A percentile compares a stretch with the other conserved stretches of the same genome.
phyloP scores from a whole-genome alignment of 2,329 filamentous ascomycete species.

The Nigrospora sphaerica region DNA sequence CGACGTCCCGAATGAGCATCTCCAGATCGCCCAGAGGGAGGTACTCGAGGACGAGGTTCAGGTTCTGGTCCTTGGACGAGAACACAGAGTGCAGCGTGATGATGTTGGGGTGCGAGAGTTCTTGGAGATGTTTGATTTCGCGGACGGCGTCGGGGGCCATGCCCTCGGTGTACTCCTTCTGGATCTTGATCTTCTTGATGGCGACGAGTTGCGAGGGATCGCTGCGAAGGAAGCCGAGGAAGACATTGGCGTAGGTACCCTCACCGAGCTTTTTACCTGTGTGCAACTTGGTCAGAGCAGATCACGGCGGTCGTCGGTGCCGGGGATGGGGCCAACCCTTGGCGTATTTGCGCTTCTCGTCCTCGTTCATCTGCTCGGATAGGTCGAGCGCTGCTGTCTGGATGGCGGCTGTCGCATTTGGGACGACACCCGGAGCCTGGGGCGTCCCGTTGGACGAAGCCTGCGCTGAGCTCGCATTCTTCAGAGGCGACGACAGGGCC shows the following conservation, averaged over 20 bases:
- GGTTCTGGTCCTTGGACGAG: slow-evolving; percentile 91
- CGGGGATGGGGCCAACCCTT: slow-evolving; percentile 52
- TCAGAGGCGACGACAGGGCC: slow-evolving; percentile 35
- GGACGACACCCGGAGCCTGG: slow-evolving; percentile 16
- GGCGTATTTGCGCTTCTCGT: slow-evolving; percentile 81
- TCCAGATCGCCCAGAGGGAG: slow-evolving; percentile 91
- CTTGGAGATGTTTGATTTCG: slow-evolving; percentile 91
- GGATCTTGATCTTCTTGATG: slow-evolving; percentile 88
- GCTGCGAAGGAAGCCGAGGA: slow-evolving; percentile 70
- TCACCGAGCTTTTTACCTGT: slow-evolving; percentile 85
- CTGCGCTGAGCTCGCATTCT: slow-evolving; percentile 30
- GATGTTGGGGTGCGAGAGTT: slow-evolving; percentile 91
- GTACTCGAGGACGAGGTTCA: slow-evolving; percentile 92
- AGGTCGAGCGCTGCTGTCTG: slow-evolving; percentile 39
- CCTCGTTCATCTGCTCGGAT: slow-evolving; percentile 77
- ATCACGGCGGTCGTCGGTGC: neutral
- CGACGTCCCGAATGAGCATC: slow-evolving; percentile 82
- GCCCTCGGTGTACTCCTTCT: slow-evolving; percentile 81
- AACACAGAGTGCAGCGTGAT: slow-evolving; percentile 90
- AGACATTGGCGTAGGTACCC: slow-evolving; percentile 95
- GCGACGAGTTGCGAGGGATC: slow-evolving; percentile 73
- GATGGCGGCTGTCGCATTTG: slow-evolving; percentile 19
- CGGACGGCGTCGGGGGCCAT: slow-evolving; percentile 92
- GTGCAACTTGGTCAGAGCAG: neutral
- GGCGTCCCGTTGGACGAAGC: slow-evolving; percentile 40